Conservation (phyloP, 1,284 basidiomycete genomes). For the Waitea zeae region DNA sequence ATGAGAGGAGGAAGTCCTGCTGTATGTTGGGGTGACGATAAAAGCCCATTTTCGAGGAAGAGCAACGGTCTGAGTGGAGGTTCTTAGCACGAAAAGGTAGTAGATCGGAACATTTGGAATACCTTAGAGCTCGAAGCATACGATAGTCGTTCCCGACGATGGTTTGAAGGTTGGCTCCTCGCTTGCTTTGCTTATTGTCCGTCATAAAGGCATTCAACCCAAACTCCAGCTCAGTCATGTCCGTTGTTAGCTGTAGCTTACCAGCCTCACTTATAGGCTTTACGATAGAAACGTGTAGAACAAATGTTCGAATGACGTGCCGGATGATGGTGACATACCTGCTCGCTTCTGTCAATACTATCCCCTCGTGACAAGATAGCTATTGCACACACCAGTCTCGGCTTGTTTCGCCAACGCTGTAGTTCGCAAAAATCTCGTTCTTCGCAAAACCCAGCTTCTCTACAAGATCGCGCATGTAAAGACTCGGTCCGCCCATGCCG, state of each 20-base stretch:
- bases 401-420: conserved; percentile 50
- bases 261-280: conserved; percentile 78
- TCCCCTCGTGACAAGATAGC: conserved; percentile 2
- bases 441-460: conserved; percentile 76
- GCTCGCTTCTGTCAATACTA: conserved; percentile 4
- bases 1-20: conserved; percentile 64
- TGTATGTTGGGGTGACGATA: conserved; percentile 51
- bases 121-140: conserved; percentile 69
- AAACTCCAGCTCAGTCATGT: conserved; percentile 95
- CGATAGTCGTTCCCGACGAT: conserved; percentile 65
- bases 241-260: conserved; percentile 81
- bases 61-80: conserved; percentile 47
- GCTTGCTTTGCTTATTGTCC: conserved; percentile 33
- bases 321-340: conserved; percentile 58
- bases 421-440: conserved; percentile 53
- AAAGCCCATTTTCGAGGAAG: conserved; percentile 63
- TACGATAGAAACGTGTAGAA: conserved; percentile 79
- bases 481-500: conserved; percentile 53
- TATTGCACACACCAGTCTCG: conserved; percentile 44
- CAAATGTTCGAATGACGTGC: conserved; percentile 68
- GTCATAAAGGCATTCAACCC: conserved; percentile 64
- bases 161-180: conserved; percentile 45
- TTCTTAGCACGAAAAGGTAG: neutral
- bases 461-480: conserved; percentile 80
- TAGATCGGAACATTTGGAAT: conserved; percentile 8